phyloP scores from a whole-genome alignment of 2,329 filamentous ascomycete species.

The Didymella arachidicola region DNA sequence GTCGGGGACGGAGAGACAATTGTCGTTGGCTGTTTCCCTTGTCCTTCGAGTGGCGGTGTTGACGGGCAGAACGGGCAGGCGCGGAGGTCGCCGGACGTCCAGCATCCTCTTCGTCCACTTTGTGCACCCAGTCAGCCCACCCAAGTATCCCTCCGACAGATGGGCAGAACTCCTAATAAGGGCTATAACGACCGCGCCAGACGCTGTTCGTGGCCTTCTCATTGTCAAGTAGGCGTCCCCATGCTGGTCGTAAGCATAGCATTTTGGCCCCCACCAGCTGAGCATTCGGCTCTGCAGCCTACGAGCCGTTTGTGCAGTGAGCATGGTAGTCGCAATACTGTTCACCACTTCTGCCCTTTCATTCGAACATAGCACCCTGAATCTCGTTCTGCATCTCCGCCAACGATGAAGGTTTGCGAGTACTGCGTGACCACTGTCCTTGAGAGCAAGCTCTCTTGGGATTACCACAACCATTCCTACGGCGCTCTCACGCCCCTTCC shows the following conservation, averaged over 20 bases:
- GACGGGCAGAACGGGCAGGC: background rate
- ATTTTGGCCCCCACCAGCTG: background rate
- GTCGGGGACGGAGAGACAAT: background rate
- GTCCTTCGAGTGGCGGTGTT: conserved; percentile 2
- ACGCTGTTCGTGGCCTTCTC: too few species aligned
- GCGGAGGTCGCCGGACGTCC: background rate
- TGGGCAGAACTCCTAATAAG: too few species aligned
- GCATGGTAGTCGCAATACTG: too few species aligned
- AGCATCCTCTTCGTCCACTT: background rate
- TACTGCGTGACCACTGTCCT: background rate
- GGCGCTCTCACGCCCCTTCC: background rate
- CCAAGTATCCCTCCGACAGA: too few species aligned
- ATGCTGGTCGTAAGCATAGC: background rate
- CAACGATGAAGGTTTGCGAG: background rate
- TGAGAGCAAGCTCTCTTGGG: background rate
- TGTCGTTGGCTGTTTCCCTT: conserved; percentile 12
- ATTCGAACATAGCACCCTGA: too few species aligned
- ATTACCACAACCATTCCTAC: background rate
- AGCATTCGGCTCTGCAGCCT: background rate
- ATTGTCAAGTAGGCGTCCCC: background rate
- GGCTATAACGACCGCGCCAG: too few species aligned
- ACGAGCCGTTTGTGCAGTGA: background rate
- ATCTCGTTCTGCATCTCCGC: too few species aligned
- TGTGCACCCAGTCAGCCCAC: too few species aligned
- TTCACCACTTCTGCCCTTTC: too few species aligned